Percentiles rank a stretch among this genome's conserved stretches.
Conservation (phyloP, 1,284 basidiomycete species). For the Fomitopsis betulina region DNA sequence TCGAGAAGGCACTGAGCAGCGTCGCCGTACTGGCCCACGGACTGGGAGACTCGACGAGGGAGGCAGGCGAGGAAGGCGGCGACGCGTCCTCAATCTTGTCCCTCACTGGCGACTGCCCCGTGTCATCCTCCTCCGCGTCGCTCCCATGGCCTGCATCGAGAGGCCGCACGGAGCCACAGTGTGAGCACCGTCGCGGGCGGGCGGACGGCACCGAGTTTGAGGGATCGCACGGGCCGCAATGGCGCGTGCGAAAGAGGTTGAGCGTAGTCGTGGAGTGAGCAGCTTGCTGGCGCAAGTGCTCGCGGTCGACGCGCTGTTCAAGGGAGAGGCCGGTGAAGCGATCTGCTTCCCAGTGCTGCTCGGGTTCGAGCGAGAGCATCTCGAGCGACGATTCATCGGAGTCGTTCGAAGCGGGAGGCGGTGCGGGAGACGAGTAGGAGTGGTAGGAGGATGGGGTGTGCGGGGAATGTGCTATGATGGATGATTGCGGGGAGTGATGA, state of each 20-base stretch:
- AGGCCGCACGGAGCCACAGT: constrained; percentile 20
- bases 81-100: constrained; percentile 4
- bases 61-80: constrained; percentile 14
- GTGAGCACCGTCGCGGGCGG: constrained; percentile 18
- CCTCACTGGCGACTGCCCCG: neutral
- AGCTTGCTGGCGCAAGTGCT: constrained; percentile 20
- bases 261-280: constrained; percentile 12
- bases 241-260: constrained; percentile 5
- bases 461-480: neutral
- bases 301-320: constrained; percentile 24
- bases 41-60: constrained; percentile 16
- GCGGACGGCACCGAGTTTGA: constrained; percentile 6
- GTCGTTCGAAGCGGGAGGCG: constrained; percentile 14
- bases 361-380: constrained; percentile 19
- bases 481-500: neutral
- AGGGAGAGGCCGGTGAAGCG: constrained; percentile 23
- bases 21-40: constrained; percentile 26
- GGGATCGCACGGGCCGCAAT: constrained; percentile 6
- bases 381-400: constrained; percentile 21
- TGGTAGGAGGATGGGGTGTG: neutral
- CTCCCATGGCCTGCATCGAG: constrained; percentile 12
- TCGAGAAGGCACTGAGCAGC: constrained; percentile 16
- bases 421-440: constrained; percentile 3
- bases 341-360: constrained; percentile 29
- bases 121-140: constrained; percentile 12